Percentiles rank a stretch among this genome's conserved stretches.
Conservation (phyloP, 805 yeast species). For the Cyberlindnera mississippiensis region DNA sequence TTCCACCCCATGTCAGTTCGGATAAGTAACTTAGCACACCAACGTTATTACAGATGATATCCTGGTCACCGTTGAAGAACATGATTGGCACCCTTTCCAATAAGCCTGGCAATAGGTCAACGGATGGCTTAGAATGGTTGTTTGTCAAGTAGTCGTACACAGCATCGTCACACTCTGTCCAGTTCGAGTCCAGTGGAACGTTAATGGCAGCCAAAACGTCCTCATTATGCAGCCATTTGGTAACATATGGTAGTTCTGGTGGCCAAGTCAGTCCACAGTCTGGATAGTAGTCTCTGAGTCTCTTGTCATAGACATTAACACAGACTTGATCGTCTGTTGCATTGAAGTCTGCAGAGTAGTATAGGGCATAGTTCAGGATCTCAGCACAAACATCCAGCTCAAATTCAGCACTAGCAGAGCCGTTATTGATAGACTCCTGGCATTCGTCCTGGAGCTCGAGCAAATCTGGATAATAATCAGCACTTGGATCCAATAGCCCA, state of each 20-base stretch:
- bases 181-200: slow-evolving; percentile 36
- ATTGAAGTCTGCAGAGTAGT: slow-evolving; percentile 18
- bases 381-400: not conserved
- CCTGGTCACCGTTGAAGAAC: slow-evolving; percentile 83
- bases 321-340: slow-evolving; percentile 46
- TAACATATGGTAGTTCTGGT: slow-evolving; percentile 46
- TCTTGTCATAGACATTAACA: slow-evolving; percentile 75
- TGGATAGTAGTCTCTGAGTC: slow-evolving; percentile 67
- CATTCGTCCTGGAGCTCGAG: not conserved
- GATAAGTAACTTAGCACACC: slow-evolving; percentile 69
- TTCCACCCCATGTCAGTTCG: slow-evolving; percentile 60
- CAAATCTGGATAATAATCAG: slow-evolving; percentile 2
- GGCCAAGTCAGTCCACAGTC: slow-evolving; percentile 95
- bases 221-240: slow-evolving; percentile 45
- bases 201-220: slow-evolving; percentile 51
- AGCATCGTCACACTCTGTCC: slow-evolving; percentile 72
- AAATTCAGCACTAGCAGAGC: not conserved
- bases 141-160: slow-evolving; percentile 55
- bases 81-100: slow-evolving; percentile 55
- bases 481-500: slow-evolving; percentile 35
- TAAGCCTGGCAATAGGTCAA: slow-evolving; percentile 59
- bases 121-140: slow-evolving; percentile 50
- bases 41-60: slow-evolving; percentile 76
- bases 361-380: not conserved
- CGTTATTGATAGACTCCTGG: not conserved